Evolutionary conservation across 768 basidiomycete species (phyloP), one percentile per base, ranked within the genome.

Genomic region (Rhodocollybia butyracea): DNA sequence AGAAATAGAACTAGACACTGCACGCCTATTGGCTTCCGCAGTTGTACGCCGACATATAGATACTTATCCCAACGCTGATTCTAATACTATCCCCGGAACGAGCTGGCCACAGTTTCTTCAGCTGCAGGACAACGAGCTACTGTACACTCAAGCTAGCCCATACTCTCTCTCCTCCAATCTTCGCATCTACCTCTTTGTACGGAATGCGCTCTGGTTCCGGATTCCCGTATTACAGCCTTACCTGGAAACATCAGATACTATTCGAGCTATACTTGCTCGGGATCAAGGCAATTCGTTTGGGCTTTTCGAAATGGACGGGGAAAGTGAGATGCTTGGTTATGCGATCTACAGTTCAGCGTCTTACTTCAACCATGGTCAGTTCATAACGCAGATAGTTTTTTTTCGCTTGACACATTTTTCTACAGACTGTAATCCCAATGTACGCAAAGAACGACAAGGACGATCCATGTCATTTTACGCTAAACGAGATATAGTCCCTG

Each of bases 241-340:
- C 48, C 63, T 79, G 3, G 62, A 72, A 21, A 75, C 71, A 10
- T 73, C 75, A 8, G 64, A 67, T n/a, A 70, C 69, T 39, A 73
- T 82, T 30, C 79, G 85, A n/a, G 76, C 72, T 1, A 68, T 85
- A 10, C 68, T 87, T 17, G 76, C 76, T 15, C 76, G 85, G 12
- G 85, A 87, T 57, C 76, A 79, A 22, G 85, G 85, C 21, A 88
- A 88, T 58, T 77, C 82, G 7, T 88, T 88, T 57, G 86, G 86
- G 15, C 77, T 88, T 43, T 88, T 82, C 82, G 84, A 87, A 65
- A 69, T 73, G 67, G 29, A 66, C 66, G 78, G 70, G 41, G 66
- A 78, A 36, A 74, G 73, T 46, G 83, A 84, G 66, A 82, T 86
- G 84, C 63, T 86, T 19, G 85, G 85, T 22, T 88, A 83, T 48